These are phyloP conservation scores for Tetracentron sinense DNA, from an alignment of 164 flowering plant genomes.

Conservation along the genomic window DNA sequence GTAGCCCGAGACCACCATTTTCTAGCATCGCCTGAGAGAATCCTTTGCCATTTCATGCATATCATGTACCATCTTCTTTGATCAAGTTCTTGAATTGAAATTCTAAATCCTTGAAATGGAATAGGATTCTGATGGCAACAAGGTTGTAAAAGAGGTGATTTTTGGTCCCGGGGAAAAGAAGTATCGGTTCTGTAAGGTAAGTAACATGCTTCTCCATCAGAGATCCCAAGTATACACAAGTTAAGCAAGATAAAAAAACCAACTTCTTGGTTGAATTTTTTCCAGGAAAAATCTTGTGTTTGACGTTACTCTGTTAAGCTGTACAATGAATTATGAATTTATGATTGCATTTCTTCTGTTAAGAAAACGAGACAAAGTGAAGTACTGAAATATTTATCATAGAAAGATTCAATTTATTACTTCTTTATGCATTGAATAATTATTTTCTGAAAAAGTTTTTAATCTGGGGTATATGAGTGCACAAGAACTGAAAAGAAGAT, in stretches of 20 bases:
- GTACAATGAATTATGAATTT: neutral
- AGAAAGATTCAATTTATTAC: neutral
- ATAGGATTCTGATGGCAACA: slow-evolving; percentile 77
- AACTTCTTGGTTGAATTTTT: neutral
- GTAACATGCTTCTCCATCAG: neutral
- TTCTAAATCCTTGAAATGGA: slow-evolving; percentile 4
- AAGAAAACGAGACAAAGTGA: neutral
- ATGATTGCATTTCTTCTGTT: neutral
- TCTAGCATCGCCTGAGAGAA: too few relatives aligned
- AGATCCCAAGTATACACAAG: neutral
- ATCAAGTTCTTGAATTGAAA: too few relatives aligned
- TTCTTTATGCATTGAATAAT: neutral
- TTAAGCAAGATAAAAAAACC: neutral
- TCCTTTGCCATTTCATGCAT: too few relatives aligned
- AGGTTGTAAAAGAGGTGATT: slow-evolving; percentile 72
- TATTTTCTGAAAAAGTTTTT: too few relatives aligned
- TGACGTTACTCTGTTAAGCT: neutral
- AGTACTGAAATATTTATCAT: neutral
- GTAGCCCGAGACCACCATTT: too few relatives aligned
- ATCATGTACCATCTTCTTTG: slow-evolving; percentile 3
- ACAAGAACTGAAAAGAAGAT: neutral
- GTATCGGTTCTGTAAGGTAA: slow-evolving; percentile 82
- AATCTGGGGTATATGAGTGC: too few relatives aligned
- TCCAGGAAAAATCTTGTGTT: neutral
- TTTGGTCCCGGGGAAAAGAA: slow-evolving; percentile 72